Base-by-base conservation (phyloP, 345 rosid species). In the Camelina neglecta region DNA sequence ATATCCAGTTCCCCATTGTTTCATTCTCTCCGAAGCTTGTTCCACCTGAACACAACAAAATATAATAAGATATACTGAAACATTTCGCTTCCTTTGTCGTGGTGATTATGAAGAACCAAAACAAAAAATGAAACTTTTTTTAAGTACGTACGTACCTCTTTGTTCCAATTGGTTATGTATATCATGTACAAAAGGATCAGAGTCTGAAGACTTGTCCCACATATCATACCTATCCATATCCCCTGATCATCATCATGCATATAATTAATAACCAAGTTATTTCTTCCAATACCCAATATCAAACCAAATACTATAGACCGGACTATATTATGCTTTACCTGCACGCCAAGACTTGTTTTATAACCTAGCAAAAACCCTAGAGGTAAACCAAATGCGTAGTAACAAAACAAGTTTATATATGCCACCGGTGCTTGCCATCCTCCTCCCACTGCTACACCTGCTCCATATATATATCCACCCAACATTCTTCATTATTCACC, bases 401-500 rank as follows among this genome's bases (percentile, higher is more conserved):
- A 95, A 63, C 91, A 88, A 63, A 90, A 88, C 87, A 92, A 81
- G 81, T 92, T 94, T 39, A 90, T 86, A 45, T 87, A 92, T 67
- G 99, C 99, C 59, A 92, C 97, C 71, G 83, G 51, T 41, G 89
- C 97, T 82, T 94, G 96, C 97, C 98, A 94, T 29, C 98, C 98
- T 78, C 97, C 99, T 70, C 97, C 97, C 1, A 92, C 93, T 11
- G 96, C 97, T 65, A 94, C 97, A 51, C 97, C 95, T 92, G 83
- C 79, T 42, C 68, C 8, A 7, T 3, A 35, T 6, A 23, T 33
- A 35, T 31, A 9, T 26, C 59, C 36, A 76, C 8, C 21, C 4
- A 5, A 35, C 38, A 35, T 6, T 29, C 20, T 21, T 11, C 47
- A 2, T 50, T 23, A 10, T 5, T 45, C 65, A 69, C 33, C 49